Conservation (phyloP, 2,329 filamentous ascomycete genomes). For the Thermochaetoides dissita region DNA sequence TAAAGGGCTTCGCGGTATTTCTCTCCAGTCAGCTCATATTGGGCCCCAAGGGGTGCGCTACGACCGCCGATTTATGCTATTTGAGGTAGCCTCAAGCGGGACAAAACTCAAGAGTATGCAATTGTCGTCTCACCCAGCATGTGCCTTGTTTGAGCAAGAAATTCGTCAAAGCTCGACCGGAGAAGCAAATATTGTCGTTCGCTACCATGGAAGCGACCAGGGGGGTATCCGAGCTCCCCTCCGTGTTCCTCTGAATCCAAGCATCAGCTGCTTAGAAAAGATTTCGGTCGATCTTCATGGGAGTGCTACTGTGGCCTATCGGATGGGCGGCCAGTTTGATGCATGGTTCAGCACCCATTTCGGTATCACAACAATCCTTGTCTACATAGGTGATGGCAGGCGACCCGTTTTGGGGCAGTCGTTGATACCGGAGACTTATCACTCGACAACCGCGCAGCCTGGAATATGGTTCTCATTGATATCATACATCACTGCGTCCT, state of each 20-base stretch:
- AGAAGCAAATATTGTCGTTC: constrained; percentile 21
- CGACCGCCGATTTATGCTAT: constrained; percentile 60
- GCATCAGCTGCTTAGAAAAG: constrained; percentile 28
- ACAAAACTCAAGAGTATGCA: constrained; percentile 42
- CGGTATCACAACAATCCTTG: constrained; percentile 45
- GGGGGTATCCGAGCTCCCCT: constrained; percentile 21
- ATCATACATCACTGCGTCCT: constrained; percentile 10
- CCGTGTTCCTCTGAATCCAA: constrained; percentile 43
- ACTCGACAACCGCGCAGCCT: background rate
- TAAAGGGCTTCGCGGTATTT: constrained; percentile 53
- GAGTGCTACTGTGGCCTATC: constrained; percentile 43
- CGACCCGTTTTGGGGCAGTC: constrained; percentile 47
- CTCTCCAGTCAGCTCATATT: constrained; percentile 37
- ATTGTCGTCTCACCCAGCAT: constrained; percentile 40
- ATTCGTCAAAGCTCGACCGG: constrained; percentile 21
- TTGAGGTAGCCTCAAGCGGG: constrained; percentile 30
- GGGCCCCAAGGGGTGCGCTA: constrained; percentile 48
- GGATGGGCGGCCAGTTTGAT: constrained; percentile 47
- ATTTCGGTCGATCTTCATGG: constrained; percentile 44
- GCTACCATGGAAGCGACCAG: constrained; percentile 21
- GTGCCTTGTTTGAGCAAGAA: constrained; percentile 50
- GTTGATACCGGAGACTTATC: background rate
- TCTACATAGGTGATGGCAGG: constrained; percentile 49
- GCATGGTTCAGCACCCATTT: constrained; percentile 55
- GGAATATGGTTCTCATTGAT: constrained; percentile 7